Percentiles rank a stretch among this genome's conserved stretches.
Evolutionary conservation across 768 basidiomycete species (phyloP).

Genomic region (Rhizopogon vesiculosus): DNA sequence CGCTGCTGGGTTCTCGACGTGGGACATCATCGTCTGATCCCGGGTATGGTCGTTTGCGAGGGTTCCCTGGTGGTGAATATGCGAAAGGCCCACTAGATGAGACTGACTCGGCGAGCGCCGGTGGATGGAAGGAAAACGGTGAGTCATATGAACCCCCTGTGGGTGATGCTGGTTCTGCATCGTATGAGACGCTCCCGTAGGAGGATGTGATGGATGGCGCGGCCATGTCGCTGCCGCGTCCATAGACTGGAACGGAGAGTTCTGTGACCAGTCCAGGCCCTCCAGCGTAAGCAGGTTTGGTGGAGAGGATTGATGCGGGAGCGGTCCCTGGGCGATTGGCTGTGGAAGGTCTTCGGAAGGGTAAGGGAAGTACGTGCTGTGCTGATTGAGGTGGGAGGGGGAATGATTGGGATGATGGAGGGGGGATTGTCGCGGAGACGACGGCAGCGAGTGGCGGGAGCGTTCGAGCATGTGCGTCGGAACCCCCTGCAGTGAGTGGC

Average conservation of each 20-base stretch:
- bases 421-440: conserved; percentile 67
- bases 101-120: conserved; percentile 38
- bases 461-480: conserved; percentile 39
- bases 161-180: conserved; percentile 20
- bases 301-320: conserved; percentile 51
- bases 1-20: conserved; percentile 32
- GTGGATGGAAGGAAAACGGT: conserved; percentile 78
- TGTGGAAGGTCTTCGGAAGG: conserved; percentile 51
- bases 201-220: conserved; percentile 23
- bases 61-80: conserved; percentile 34
- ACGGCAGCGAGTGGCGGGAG: conserved; percentile 74
- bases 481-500: conserved; percentile 48
- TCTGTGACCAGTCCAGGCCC: conserved; percentile 51
- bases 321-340: conserved; percentile 67
- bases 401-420: conserved; percentile 35
- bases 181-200: conserved; percentile 15
- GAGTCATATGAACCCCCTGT: conserved; percentile 43
- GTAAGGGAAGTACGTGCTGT: conserved; percentile 54
- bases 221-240: conserved; percentile 37
- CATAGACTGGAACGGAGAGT: conserved; percentile 35
- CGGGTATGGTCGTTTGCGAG: conserved; percentile 60
- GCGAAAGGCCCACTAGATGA: conserved; percentile 27
- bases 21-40: conserved; percentile 39
- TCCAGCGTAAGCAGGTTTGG: conserved; percentile 42
- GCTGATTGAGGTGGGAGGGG: conserved; percentile 37